These are phyloP conservation scores for Aethionema arabicum DNA, from an alignment of 345 rosid genomes.

Conservation along the genomic window DNA sequence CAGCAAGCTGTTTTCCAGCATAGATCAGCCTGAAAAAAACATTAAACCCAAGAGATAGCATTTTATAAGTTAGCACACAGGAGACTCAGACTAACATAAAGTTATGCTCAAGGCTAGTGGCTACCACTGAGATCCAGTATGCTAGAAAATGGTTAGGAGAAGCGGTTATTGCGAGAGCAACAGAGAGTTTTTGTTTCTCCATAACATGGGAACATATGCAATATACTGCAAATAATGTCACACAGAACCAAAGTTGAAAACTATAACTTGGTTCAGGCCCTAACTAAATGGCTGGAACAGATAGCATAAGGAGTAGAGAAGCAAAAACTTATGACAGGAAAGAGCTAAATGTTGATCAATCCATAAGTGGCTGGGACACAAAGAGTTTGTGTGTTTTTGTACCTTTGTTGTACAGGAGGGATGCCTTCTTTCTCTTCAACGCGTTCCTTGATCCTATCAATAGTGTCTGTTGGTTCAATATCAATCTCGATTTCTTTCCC, in stretches of 20 bases:
- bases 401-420: slow-evolving; percentile 98
- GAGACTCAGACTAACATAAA: neutral
- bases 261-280: neutral
- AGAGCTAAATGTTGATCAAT: slow-evolving; percentile 1
- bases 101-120: neutral
- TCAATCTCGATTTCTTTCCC: slow-evolving; percentile 96
- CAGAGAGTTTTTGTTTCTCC: neutral
- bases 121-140: neutral
- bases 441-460: slow-evolving; percentile 89
- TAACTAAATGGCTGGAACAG: neutral
- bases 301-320: too few relatives aligned
- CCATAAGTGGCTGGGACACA: neutral
- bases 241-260: neutral
- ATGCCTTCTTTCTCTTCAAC: slow-evolving; percentile 98
- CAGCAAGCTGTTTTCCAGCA: slow-evolving; percentile 94
- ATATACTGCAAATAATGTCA: neutral
- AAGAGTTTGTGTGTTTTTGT: neutral
- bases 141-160: neutral
- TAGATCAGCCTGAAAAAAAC: slow-evolving; percentile 68
- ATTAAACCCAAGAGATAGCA: neutral
- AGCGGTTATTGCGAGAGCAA: neutral
- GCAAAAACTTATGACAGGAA: neutral
- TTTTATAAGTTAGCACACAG: neutral
- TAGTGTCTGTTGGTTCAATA: slow-evolving; percentile 90
- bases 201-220: neutral